Conservation (phyloP, 176 grass and related monocot species). For the Rhipidocladum racemiflorum region DNA sequence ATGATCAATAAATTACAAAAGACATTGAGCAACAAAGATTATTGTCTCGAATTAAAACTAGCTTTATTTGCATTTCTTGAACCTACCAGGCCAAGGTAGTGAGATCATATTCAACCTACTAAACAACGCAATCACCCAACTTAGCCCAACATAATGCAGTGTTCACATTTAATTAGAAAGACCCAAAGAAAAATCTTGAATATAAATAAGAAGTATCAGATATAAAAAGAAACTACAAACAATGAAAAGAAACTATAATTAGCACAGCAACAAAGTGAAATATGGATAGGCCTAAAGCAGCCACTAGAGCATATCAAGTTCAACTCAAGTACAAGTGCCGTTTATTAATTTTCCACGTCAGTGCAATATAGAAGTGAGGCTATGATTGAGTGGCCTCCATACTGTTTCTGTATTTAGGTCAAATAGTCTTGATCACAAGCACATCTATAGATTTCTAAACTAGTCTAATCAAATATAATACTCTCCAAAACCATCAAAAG, state of each 20-base stretch:
- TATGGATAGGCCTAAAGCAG: neutral
- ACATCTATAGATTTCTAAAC: neutral
- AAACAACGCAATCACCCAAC: slow-evolving; percentile 8
- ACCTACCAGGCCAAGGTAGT: neutral
- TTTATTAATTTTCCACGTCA: neutral
- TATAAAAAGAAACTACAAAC: neutral
- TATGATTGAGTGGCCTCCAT: neutral
- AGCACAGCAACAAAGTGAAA: neutral
- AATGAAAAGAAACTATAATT: slow-evolving; percentile 1
- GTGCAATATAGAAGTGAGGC: neutral
- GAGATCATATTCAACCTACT: neutral
- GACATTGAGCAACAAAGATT: neutral
- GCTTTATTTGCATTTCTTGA: neutral
- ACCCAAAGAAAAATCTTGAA: slow-evolving; percentile 17
- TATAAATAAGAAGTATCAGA: neutral
- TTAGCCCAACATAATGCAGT: neutral
- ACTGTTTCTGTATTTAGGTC: neutral
- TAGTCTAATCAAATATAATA: slow-evolving; percentile 1
- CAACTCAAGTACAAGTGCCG: neutral
- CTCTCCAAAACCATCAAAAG: neutral
- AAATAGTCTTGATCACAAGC: slow-evolving; percentile 2
- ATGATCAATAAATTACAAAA: neutral
- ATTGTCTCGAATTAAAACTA: neutral
- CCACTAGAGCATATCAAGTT: neutral
- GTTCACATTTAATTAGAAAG: slow-evolving; percentile 20